These are phyloP conservation scores for Aspergillus ustus DNA, from an alignment of 2,329 filamentous ascomycete genomes.

Conservation along the genomic window DNA sequence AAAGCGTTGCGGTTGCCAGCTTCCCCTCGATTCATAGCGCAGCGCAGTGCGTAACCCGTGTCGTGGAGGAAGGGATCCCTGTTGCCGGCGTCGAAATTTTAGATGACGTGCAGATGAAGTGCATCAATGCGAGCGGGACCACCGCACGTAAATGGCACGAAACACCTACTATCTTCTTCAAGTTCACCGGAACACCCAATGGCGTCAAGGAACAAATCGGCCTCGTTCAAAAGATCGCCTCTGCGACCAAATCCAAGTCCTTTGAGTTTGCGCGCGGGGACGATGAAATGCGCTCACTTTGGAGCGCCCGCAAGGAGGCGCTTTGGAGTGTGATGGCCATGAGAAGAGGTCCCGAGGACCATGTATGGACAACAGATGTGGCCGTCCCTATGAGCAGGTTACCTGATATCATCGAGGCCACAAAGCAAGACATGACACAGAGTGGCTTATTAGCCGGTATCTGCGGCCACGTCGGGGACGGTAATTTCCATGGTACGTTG, in stretches of 20 bases:
- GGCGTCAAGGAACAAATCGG: slow-evolving; percentile 67
- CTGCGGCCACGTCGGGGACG: slow-evolving; percentile 75
- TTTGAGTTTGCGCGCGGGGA: slow-evolving; percentile 71
- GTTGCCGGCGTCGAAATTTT: slow-evolving; percentile 92
- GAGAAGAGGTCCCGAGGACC: slow-evolving; percentile 61
- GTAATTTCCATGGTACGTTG: slow-evolving; percentile 70
- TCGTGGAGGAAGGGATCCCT: slow-evolving; percentile 79
- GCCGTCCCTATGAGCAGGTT: slow-evolving; percentile 75
- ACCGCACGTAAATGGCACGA: slow-evolving; percentile 66
- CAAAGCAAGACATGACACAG: slow-evolving; percentile 66
- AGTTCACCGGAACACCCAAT: slow-evolving; percentile 69
- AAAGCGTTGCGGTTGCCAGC: slow-evolving; percentile 77
- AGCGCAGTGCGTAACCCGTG: slow-evolving; percentile 76
- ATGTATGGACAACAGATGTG: slow-evolving; percentile 80
- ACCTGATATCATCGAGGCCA: slow-evolving; percentile 73
- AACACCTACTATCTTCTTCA: slow-evolving; percentile 74
- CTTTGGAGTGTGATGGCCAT: slow-evolving; percentile 74
- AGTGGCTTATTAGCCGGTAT: slow-evolving; percentile 68
- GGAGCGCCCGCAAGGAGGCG: slow-evolving; percentile 76
- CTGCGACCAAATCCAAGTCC: slow-evolving; percentile 56
- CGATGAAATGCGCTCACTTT: slow-evolving; percentile 70
- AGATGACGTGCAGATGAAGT: slow-evolving; percentile 86
- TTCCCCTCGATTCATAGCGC: slow-evolving; percentile 70
- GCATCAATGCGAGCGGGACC: slow-evolving; percentile 60
- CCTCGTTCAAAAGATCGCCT: slow-evolving; percentile 64